Evolutionary conservation across 2,329 filamentous ascomycete genomes (phyloP).

Genomic region (Fusarium secorum): DNA sequence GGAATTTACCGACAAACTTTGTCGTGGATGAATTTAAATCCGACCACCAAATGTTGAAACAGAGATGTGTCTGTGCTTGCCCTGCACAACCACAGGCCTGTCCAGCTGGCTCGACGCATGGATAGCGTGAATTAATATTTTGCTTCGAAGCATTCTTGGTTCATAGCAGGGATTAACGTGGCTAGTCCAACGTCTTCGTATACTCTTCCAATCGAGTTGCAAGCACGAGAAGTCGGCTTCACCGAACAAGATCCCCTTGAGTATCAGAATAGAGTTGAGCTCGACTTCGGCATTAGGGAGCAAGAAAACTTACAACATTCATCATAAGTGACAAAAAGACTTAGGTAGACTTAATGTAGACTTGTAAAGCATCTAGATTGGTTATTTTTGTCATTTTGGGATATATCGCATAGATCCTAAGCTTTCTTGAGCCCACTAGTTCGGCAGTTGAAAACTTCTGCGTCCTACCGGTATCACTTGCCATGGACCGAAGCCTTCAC

Average conservation of each 20-base stretch:
- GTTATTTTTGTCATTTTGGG: not conserved
- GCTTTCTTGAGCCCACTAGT: not conserved
- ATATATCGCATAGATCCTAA: not conserved
- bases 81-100: not conserved
- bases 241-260: not conserved
- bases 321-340: not conserved
- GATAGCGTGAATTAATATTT: accelerated
- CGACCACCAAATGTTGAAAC: not conserved
- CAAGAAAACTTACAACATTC: not conserved
- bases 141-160: not conserved
- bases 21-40: not conserved
- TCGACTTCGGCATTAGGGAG: not conserved
- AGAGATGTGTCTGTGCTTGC: not conserved
- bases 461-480: not conserved
- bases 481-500: accelerated
- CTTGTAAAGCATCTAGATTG: accelerated
- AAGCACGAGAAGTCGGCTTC: not conserved
- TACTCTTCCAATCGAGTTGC: not conserved
- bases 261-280: not conserved
- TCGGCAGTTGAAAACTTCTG: not conserved
- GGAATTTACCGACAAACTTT: not conserved
- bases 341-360: accelerated
- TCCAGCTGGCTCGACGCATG: not conserved
- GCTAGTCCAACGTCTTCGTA: not conserved
- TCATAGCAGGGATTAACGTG: not conserved